Conservation (phyloP, 495 filamentous ascomycete genomes). For the Bombardia bombarda region DNA sequence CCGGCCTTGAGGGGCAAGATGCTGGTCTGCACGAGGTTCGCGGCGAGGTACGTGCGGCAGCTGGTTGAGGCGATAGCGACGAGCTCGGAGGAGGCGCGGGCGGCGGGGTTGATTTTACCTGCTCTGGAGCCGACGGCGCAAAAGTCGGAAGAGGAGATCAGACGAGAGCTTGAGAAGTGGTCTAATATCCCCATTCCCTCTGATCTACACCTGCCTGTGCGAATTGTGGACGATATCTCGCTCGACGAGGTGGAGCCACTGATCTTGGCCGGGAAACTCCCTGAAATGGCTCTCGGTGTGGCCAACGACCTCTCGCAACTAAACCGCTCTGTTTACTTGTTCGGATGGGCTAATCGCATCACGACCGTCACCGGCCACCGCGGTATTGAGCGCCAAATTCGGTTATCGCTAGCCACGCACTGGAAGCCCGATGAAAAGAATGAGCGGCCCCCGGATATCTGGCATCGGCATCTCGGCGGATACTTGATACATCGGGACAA, state of each 20-base stretch:
- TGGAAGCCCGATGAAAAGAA: conserved; percentile 10
- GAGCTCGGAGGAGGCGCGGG: conserved; percentile 28
- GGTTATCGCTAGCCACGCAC: conserved; percentile 17
- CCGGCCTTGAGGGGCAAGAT: conserved; percentile 26
- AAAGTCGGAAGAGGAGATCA: conserved; percentile 3
- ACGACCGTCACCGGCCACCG: conserved; percentile 24
- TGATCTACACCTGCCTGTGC: conserved; percentile 18
- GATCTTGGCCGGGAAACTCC: conserved; percentile 10
- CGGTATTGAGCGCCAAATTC: conserved; percentile 23
- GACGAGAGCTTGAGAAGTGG: conserved; percentile 13
- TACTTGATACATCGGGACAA: conserved; percentile 27
- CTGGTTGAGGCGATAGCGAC: conserved; percentile 32
- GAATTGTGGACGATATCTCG: conserved; percentile 20
- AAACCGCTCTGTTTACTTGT: conserved; percentile 23
- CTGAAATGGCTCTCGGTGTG: conserved; percentile 18
- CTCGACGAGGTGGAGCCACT: conserved; percentile 9
- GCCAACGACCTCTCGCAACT: conserved; percentile 19
- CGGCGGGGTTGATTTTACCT: conserved; percentile 22
- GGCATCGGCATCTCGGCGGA: conserved; percentile 21
- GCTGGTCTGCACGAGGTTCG: conserved; percentile 29
- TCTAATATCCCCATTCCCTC: conserved; percentile 17
- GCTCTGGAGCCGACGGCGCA: background rate
- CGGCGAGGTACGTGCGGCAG: conserved; percentile 29
- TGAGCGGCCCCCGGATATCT: conserved; percentile 20
- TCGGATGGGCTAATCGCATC: conserved; percentile 20